phyloP scores from a whole-genome alignment of 768 basidiomycete genomes.

The Boletus reticuloceps region DNA sequence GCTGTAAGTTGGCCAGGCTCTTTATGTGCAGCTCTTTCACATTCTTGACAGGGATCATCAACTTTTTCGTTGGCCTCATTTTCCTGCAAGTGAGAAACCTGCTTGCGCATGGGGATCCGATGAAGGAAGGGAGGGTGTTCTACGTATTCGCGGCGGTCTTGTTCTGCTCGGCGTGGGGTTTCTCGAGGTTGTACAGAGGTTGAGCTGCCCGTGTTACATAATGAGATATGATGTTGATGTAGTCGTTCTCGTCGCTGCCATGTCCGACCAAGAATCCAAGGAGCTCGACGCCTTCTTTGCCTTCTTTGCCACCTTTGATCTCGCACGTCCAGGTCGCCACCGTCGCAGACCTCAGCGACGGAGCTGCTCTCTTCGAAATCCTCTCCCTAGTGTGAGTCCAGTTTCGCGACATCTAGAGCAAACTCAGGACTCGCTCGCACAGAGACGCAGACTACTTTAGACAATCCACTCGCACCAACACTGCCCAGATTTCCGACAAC shows the following conservation, averaged over 20 bases:
- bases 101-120: conserved; percentile 56
- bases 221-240: conserved; percentile 5
- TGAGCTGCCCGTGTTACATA: conserved; percentile 24
- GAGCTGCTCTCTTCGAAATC: conserved; percentile 71
- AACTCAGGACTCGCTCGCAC: conserved; percentile 10
- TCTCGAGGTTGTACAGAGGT: conserved; percentile 26
- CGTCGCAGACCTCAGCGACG: conserved; percentile 76
- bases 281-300: conserved; percentile 81
- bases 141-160: conserved; percentile 75
- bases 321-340: conserved; percentile 61
- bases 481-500: conserved; percentile 71
- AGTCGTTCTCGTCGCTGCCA: conserved; percentile 12
- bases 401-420: neutral
- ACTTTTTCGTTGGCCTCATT: conserved; percentile 79
- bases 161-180: conserved; percentile 20
- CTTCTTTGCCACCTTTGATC: conserved; percentile 73
- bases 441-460: conserved; percentile 84
- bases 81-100: conserved; percentile 84
- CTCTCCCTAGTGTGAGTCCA: conserved; percentile 68
- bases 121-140: conserved; percentile 85
- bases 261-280: conserved; percentile 45
- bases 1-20: conserved; percentile 47
- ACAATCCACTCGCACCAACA: conserved; percentile 51
- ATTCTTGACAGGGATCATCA: conserved; percentile 63
- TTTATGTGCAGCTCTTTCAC: neutral